A percentile compares a stretch with the other conserved stretches of the same genome.
phyloP scores from a whole-genome alignment of 176 grass and related monocot genomes.

The Miscanthus lutarioriparius region DNA sequence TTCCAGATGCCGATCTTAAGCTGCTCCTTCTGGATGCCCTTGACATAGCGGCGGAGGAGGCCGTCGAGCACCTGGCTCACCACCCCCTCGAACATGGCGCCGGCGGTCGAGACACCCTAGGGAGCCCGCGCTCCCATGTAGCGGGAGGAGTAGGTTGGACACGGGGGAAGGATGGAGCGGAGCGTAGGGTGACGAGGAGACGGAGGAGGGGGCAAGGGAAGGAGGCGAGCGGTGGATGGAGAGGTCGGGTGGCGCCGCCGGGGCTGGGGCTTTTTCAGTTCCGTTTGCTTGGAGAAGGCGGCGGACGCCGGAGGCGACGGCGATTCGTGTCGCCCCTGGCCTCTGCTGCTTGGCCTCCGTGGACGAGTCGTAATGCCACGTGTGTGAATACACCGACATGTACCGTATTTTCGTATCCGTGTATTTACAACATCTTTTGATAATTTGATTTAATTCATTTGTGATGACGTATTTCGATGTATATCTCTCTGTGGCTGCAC shows the following conservation, averaged over 20 bases:
- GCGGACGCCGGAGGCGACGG: constrained; percentile 15
- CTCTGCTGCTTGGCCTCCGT: background rate
- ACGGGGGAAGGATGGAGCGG: background rate
- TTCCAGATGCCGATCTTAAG: constrained; percentile 98
- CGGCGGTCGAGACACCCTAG: constrained; percentile 5
- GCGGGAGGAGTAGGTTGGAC: background rate
- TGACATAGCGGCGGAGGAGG: constrained; percentile 89
- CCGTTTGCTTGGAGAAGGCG: constrained; percentile 51
- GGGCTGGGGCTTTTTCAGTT: constrained; percentile 18
- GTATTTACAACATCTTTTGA: background rate
- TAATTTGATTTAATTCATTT: background rate
- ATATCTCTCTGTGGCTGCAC: background rate
- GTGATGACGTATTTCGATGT: background rate
- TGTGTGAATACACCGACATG: background rate
- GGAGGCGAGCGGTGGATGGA: background rate
- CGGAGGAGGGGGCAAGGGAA: background rate
- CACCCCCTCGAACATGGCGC: constrained; percentile 91
- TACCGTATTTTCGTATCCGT: background rate
- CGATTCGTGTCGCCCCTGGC: constrained; percentile 25
- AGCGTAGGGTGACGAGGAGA: background rate
- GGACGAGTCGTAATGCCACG: background rate
- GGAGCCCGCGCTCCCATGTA: constrained; percentile 50
- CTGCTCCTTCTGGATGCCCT: constrained; percentile 96
- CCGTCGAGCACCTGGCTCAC: constrained; percentile 92
- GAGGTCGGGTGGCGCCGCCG: background rate